These are phyloP conservation scores for Albifimbria verrucaria DNA, from an alignment of 2,329 filamentous ascomycete genomes.

Conservation along the genomic window DNA sequence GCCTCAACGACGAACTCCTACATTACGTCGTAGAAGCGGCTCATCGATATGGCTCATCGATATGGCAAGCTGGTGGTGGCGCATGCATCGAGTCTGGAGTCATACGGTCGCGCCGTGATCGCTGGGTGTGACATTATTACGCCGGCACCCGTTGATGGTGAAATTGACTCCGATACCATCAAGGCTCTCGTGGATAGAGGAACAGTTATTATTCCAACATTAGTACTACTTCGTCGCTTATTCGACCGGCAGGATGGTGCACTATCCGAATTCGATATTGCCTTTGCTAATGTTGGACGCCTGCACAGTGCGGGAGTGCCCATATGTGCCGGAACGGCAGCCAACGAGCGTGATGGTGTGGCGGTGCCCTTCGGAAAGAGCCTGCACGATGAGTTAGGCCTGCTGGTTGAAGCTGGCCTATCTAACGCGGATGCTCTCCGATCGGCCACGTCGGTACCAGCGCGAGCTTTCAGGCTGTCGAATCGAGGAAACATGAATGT, in stretches of 20 bases:
- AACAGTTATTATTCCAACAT: constrained; percentile 22
- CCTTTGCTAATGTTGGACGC: constrained; percentile 17
- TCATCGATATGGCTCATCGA: constrained; percentile 11
- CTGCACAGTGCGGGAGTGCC: constrained; percentile 20
- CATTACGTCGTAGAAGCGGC: constrained; percentile 17
- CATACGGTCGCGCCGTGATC: constrained; percentile 20
- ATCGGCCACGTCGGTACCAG: constrained; percentile 15
- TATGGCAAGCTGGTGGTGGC: constrained; percentile 21
- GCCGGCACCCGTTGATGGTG: constrained; percentile 22
- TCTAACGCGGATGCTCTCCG: constrained; percentile 13
- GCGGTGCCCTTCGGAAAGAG: constrained; percentile 14
- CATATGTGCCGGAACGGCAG: constrained; percentile 28
- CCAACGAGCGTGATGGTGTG: constrained; percentile 11
- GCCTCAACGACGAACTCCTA: constrained; percentile 17
- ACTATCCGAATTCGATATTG: constrained; percentile 15
- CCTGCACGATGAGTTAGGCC: constrained; percentile 18
- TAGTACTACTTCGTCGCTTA: constrained; percentile 13
- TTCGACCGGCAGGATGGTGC: not conserved
- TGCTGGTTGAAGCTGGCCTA: constrained; percentile 16
- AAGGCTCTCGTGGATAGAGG: constrained; percentile 12
- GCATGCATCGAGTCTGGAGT: constrained; percentile 19
- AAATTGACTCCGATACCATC: constrained; percentile 16
- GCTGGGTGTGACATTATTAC: constrained; percentile 25
- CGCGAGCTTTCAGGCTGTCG: constrained; percentile 15
- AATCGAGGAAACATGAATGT: constrained; percentile 20